phyloP scores from a whole-genome alignment of 2,329 filamentous ascomycete genomes.

The Decorospora gaudefroyi region DNA sequence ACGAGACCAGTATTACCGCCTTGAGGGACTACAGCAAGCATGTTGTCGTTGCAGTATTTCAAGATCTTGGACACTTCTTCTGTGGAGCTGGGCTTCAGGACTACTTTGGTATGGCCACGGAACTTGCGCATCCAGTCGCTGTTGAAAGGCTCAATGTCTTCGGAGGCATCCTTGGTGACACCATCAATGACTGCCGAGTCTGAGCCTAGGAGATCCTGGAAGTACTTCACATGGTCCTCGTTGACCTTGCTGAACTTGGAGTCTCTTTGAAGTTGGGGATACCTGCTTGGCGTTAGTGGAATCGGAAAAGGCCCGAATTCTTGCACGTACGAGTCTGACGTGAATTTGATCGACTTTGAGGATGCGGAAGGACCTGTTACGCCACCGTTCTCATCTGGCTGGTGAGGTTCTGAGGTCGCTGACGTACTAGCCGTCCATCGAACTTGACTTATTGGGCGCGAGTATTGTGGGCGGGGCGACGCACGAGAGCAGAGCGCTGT shows the following conservation, averaged over 20 bases:
- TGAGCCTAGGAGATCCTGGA: slow-evolving; percentile 77
- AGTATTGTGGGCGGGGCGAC: slow-evolving; percentile 26
- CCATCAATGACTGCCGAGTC: slow-evolving; percentile 84
- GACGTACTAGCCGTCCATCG: slow-evolving; percentile 46
- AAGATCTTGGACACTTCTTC: slow-evolving; percentile 89
- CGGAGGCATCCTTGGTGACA: slow-evolving; percentile 70
- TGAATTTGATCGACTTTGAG: slow-evolving; percentile 68
- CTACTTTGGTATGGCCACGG: slow-evolving; percentile 82
- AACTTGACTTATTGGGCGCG: slow-evolving; percentile 39
- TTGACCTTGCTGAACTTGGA: slow-evolving; percentile 73
- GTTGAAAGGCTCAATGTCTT: slow-evolving; percentile 91
- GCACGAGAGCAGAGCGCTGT: slow-evolving; percentile 34
- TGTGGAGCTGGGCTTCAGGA: slow-evolving; percentile 81
- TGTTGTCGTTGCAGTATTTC: slow-evolving; percentile 92
- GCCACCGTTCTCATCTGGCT: slow-evolving; percentile 44
- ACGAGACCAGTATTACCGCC: slow-evolving; percentile 97
- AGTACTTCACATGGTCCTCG: slow-evolving; percentile 77
- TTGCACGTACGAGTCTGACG: slow-evolving; percentile 68
- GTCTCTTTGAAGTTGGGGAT: slow-evolving; percentile 81
- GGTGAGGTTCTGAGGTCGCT: slow-evolving; percentile 50
- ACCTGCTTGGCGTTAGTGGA: slow-evolving; percentile 47
- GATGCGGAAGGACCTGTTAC: slow-evolving; percentile 42
- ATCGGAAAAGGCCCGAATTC: neutral
- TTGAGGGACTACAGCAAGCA: slow-evolving; percentile 92
- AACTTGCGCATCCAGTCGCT: slow-evolving; percentile 99